These are phyloP conservation scores for Puccinia horiana DNA, from an alignment of 1,284 basidiomycete genomes.

Conservation along the genomic window DNA sequence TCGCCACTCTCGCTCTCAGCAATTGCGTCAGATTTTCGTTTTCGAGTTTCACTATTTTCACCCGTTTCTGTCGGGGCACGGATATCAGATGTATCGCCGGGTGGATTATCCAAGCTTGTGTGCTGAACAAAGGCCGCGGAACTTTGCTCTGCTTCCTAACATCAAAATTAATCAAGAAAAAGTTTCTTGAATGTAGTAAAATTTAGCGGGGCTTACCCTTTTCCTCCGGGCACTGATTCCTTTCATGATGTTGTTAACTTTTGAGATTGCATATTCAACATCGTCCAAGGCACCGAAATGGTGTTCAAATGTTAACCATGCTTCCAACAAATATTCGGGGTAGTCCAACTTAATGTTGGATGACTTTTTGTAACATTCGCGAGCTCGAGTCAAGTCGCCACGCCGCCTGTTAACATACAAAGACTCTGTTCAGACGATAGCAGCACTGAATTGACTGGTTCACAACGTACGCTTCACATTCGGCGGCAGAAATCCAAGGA, in stretches of 20 bases:
- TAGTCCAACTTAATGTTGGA: conserved; percentile 48
- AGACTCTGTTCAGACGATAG: neutral
- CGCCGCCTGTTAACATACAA: conserved; percentile 17
- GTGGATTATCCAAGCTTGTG: neutral
- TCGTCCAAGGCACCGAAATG: conserved; percentile 46
- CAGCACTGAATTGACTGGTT: neutral
- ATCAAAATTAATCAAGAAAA: conserved; percentile 1
- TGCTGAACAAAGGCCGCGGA: neutral
- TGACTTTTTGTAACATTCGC: conserved; percentile 49
- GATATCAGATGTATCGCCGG: neutral
- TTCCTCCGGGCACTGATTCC: conserved; percentile 43
- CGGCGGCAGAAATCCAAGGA: conserved; percentile 41
- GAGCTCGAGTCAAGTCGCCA: conserved; percentile 43
- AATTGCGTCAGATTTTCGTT: conserved; percentile 38
- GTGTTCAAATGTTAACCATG: conserved; percentile 49
- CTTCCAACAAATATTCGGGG: conserved; percentile 48
- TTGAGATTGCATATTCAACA: conserved; percentile 39
- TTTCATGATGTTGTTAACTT: conserved; percentile 47
- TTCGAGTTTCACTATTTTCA: conserved; percentile 19
- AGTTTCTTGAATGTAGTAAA: neutral
- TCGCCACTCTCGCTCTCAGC: conserved; percentile 18
- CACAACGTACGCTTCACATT: conserved; percentile 45
- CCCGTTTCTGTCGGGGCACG: neutral
- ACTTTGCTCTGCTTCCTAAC: conserved; percentile 23
- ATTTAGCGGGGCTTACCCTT: conserved; percentile 14